These are phyloP conservation scores for Spongiforma sp. DNA, from an alignment of 1,284 basidiomycete species.

Conservation along the genomic window DNA sequence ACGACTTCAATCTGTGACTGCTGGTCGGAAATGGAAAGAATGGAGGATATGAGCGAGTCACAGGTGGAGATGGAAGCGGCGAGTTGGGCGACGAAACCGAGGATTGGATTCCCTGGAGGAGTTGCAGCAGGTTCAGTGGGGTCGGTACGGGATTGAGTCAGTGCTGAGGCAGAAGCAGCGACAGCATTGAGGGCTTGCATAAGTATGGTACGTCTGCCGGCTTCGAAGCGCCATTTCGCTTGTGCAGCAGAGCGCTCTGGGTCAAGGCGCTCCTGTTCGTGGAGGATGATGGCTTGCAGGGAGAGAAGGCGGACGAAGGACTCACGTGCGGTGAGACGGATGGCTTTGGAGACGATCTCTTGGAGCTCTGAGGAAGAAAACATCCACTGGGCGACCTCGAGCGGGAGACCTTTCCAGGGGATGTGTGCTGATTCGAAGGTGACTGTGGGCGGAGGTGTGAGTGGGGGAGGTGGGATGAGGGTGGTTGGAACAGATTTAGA, in stretches of 20 bases:
- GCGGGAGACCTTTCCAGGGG: slow-evolving; percentile 66
- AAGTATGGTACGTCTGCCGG: slow-evolving; percentile 69
- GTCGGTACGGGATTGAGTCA: neutral
- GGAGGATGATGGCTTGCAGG: slow-evolving; percentile 57
- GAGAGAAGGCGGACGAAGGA: slow-evolving; percentile 74
- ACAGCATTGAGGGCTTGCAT: slow-evolving; percentile 64
- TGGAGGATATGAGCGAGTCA: slow-evolving; percentile 60
- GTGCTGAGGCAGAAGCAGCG: slow-evolving; percentile 32
- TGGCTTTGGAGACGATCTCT: slow-evolving; percentile 72
- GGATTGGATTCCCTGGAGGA: slow-evolving; percentile 31
- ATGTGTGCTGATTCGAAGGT: slow-evolving; percentile 60
- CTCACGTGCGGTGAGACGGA: slow-evolving; percentile 71
- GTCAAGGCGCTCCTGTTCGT: slow-evolving; percentile 62
- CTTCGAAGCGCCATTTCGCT: slow-evolving; percentile 69
- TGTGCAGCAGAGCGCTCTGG: slow-evolving; percentile 54
- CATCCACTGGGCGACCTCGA: slow-evolving; percentile 79
- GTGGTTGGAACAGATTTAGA: neutral
- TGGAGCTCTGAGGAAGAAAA: slow-evolving; percentile 72
- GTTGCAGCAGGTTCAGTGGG: neutral
- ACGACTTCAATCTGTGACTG: slow-evolving; percentile 65
- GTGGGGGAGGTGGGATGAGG: slow-evolving; percentile 37
- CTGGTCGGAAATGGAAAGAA: slow-evolving; percentile 64
- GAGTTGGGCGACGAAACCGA: slow-evolving; percentile 57
- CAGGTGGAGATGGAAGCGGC: slow-evolving; percentile 61
- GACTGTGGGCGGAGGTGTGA: slow-evolving; percentile 52